phyloP scores from a whole-genome alignment of 164 flowering plant species.

The Buxus sempervirens region DNA sequence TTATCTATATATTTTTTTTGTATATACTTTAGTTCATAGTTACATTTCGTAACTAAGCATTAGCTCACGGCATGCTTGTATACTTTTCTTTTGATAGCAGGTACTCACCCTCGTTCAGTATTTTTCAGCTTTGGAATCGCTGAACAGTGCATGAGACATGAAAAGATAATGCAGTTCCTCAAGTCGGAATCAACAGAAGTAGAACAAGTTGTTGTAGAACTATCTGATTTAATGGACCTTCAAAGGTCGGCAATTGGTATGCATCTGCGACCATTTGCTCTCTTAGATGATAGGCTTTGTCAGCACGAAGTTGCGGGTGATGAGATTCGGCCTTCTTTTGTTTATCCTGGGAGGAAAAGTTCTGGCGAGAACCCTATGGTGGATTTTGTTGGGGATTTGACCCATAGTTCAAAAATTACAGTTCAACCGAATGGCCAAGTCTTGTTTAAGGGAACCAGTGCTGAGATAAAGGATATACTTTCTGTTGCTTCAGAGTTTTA shows the following conservation, averaged over 20 bases:
- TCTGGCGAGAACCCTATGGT: conserved; percentile 31
- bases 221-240: conserved; percentile 46
- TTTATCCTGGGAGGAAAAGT: conserved; percentile 35
- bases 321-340: conserved; percentile 26
- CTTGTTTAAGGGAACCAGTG: conserved; percentile 29
- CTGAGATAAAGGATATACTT: conserved; percentile 60
- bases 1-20: not conserved
- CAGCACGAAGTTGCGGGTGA: conserved; percentile 13
- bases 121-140: conserved; percentile 54
- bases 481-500: conserved; percentile 55
- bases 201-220: conserved; percentile 33
- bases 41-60: not conserved
- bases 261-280: conserved; percentile 19
- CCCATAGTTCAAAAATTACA: conserved; percentile 30
- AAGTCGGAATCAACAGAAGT: conserved; percentile 39
- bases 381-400: conserved; percentile 44
- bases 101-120: conserved; percentile 25
- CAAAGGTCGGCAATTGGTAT: conserved; percentile 23
- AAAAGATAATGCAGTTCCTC: conserved; percentile 49
- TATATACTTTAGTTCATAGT: not conserved
- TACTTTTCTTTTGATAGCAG: conserved; percentile 32
- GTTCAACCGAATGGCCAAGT: conserved; percentile 45
- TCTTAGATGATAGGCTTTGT: conserved; percentile 15
- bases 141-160: conserved; percentile 45
- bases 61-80: no score